Evolutionary conservation across 495 filamentous ascomycete species (phyloP), one percentile per base, ranked within the genome.

Genomic region (Trypethelium eluteriae): DNA sequence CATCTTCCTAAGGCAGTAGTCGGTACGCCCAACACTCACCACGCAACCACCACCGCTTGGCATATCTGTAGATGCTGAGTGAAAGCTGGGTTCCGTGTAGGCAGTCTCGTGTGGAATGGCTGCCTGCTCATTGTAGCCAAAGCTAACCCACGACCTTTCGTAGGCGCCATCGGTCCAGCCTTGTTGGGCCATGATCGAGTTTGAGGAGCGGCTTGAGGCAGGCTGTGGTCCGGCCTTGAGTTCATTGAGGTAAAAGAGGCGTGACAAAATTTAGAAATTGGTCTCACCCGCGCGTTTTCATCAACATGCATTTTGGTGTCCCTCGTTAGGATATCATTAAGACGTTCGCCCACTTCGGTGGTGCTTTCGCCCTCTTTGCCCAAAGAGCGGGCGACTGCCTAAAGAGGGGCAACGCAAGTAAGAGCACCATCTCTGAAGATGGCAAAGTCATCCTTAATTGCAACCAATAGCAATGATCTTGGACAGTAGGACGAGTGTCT

Each of bases 341-440:
- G 49, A 5, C 7, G 5, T 59, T 59, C 32, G 53, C 53, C 53
- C 53, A 59, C 25, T 18, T n/a, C 53, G 18, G 11, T 5, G 53
- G 53, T 36, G 53, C 18, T 59, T 59, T 59, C 18, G 49, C 11
- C 32, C 53, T n/a, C 14, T 59, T 59, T 18, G 53, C 53, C 53
- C 53, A 32, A 14, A 7, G 36, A 7, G 25, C 32, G 53, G 53
- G 53, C 53, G 18, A 34, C 32, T 16, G 49, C 25, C 49, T 18
- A 25, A 5, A 32, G 32, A 36, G n/a, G 18, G 53, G 18, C 18
- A 7, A 59, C 53, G 53, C 53, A 36, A 6, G 53, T 25, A 25
- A 25, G 25, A 25, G 25, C 25, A 25, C 25, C 25, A 25, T 25
- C 25, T 25, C 25, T 25, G 25, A 25, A 25, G 25, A 25, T 25